These are phyloP conservation scores for Zopfia rhizophila DNA, from an alignment of 2,329 filamentous ascomycete genomes.

Conservation along the genomic window DNA sequence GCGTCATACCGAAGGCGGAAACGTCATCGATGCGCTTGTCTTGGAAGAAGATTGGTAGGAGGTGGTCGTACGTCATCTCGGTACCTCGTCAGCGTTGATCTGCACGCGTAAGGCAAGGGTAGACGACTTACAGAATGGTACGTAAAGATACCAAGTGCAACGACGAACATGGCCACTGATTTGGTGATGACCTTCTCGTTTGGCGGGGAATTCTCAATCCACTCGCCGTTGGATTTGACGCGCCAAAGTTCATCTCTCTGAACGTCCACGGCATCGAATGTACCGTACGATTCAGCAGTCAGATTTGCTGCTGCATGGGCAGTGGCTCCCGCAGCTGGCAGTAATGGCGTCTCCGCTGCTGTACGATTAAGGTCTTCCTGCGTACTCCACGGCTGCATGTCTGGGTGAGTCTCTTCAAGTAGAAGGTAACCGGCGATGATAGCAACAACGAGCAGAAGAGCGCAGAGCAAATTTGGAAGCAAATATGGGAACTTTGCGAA, in stretches of 20 bases:
- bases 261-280: conserved; percentile 70
- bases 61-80: conserved; percentile 87
- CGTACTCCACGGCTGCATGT: conserved; percentile 70
- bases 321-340: conserved; percentile 78
- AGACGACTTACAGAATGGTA: conserved; percentile 73
- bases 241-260: conserved; percentile 65
- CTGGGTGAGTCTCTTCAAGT: conserved; percentile 89
- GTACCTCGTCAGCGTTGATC: background rate
- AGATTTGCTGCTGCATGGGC: conserved; percentile 78
- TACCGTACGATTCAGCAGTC: conserved; percentile 82
- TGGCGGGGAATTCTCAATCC: conserved; percentile 49
- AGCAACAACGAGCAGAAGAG: conserved; percentile 77
- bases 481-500: conserved; percentile 87
- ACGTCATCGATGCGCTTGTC: conserved; percentile 66
- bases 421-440: conserved; percentile 83
- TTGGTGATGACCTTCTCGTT: conserved; percentile 65
- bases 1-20: conserved; percentile 38
- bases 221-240: conserved; percentile 59
- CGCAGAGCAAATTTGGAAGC: conserved; percentile 88
- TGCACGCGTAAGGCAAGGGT: background rate
- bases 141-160: conserved; percentile 89
- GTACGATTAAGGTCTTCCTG: conserved; percentile 51
- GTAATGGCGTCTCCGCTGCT: conserved; percentile 75
- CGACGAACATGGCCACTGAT: conserved; percentile 77
- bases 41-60: conserved; percentile 92